These are phyloP conservation scores for Sporothrix mexicana DNA, from an alignment of 2,329 filamentous ascomycete genomes.

Conservation along the genomic window DNA sequence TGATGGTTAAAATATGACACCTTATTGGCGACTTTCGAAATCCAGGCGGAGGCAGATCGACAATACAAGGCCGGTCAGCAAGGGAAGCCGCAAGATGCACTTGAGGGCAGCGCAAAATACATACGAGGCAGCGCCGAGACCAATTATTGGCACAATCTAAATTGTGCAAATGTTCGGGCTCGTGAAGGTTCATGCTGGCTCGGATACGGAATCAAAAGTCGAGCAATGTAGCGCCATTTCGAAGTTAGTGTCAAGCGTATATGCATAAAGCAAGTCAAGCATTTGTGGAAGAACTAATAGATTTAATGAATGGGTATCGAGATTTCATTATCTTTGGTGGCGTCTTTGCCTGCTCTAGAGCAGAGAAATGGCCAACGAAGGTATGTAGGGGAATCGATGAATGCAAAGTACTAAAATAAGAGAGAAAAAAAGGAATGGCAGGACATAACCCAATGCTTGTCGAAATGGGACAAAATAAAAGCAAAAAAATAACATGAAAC, in stretches of 20 bases:
- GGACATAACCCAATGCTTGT: constrained; percentile 11
- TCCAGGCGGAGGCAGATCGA: no score
- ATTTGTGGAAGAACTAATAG: neutral
- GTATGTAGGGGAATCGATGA: constrained; percentile 23
- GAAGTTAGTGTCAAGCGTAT: neutral
- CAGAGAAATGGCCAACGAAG: neutral
- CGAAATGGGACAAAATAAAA: neutral
- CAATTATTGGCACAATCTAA: no score
- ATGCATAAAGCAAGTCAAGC: neutral
- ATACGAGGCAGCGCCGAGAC: no score
- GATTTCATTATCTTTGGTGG: constrained; percentile 22
- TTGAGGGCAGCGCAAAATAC: no score
- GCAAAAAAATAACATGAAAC: neutral
- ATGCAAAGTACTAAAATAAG: no score
- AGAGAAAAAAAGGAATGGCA: constrained; percentile 29
- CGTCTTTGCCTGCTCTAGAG: neutral
- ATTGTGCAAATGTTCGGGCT: no score
- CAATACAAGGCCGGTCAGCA: no score
- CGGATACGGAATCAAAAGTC: no score
- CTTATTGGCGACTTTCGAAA: neutral
- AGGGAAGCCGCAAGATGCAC: no score
- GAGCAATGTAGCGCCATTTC: no score
- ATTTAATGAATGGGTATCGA: constrained; percentile 18
- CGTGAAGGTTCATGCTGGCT: no score
- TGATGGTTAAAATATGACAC: neutral